Evolutionary conservation across 768 basidiomycete genomes (phyloP).

Genomic region (Auricularia cornea): DNA sequence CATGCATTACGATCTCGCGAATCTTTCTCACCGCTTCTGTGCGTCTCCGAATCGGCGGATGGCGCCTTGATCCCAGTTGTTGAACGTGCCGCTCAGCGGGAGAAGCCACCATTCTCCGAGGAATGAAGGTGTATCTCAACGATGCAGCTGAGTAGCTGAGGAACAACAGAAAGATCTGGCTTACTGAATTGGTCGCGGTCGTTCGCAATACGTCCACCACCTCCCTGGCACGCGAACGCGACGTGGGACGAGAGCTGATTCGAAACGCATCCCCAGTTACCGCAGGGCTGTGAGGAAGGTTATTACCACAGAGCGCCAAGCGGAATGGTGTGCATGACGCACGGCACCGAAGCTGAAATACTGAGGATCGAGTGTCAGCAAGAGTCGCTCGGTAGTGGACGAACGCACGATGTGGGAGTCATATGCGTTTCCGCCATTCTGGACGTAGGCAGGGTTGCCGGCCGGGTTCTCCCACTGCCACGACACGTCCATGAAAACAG

Average conservation of each 20-base stretch:
- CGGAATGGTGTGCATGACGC: not conserved
- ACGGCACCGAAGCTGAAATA: not conserved
- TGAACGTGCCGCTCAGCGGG: not conserved
- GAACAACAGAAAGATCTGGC: not conserved
- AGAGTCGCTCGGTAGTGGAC: not conserved
- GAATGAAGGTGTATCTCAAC: not conserved
- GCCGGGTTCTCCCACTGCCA: not conserved
- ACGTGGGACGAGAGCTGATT: not conserved
- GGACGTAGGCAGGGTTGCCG: not conserved
- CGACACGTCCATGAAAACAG: not conserved
- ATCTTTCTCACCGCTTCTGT: not conserved
- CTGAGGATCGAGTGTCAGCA: not conserved
- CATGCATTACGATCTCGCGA: not conserved
- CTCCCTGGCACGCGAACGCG: not conserved
- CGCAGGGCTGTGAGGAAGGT: not conserved
- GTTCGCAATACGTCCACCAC: not conserved
- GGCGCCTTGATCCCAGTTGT: not conserved
- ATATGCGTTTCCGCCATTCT: not conserved
- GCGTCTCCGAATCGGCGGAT: not conserved
- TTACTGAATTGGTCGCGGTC: not conserved
- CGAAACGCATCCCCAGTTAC: not conserved
- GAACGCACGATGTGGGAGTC: not conserved
- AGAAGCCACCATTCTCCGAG: constrained; percentile 1
- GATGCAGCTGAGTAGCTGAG: not conserved
- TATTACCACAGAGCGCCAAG: too few relatives aligned